Conservation (phyloP, 306 rosid genomes). For the Dryas alaskensis region DNA sequence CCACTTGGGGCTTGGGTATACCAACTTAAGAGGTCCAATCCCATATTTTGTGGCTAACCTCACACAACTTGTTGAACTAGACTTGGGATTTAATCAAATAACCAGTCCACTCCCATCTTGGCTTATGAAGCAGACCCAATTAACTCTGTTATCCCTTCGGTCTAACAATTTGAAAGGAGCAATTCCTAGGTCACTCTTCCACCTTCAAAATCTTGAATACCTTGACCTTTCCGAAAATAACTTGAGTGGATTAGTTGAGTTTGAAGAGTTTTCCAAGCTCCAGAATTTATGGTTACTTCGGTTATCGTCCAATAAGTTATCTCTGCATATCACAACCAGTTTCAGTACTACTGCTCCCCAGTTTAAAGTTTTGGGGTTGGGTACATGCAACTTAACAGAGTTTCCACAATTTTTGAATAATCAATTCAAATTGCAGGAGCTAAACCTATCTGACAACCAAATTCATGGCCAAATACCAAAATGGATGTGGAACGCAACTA, state of each 20-base stretch:
- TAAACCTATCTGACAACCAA: no score
- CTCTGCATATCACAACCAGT: no score
- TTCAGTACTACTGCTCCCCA: no score
- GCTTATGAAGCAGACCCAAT: background rate
- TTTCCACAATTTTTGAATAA: no score
- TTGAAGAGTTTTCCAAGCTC: conserved; percentile 16
- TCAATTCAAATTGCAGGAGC: no score
- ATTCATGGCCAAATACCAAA: no score
- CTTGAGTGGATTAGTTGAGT: conserved; percentile 16
- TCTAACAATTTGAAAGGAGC: conserved; percentile 14
- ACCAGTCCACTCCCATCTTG: conserved; percentile 12
- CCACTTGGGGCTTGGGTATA: background rate
- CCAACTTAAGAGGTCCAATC: background rate
- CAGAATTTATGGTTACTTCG: background rate
- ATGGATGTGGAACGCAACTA: no score
- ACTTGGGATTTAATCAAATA: background rate
- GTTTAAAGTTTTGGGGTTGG: no score
- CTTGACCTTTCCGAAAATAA: conserved; percentile 5
- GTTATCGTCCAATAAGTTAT: background rate
- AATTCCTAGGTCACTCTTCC: conserved; percentile 15
- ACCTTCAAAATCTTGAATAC: background rate
- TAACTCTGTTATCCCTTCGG: background rate
- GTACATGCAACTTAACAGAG: no score
- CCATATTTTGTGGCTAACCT: conserved; percentile 1
- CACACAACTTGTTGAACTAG: background rate